A percentile compares a stretch with the other conserved stretches of the same genome.
Evolutionary conservation across 768 basidiomycete species (phyloP).

Genomic region (Tephrocybe sp.): DNA sequence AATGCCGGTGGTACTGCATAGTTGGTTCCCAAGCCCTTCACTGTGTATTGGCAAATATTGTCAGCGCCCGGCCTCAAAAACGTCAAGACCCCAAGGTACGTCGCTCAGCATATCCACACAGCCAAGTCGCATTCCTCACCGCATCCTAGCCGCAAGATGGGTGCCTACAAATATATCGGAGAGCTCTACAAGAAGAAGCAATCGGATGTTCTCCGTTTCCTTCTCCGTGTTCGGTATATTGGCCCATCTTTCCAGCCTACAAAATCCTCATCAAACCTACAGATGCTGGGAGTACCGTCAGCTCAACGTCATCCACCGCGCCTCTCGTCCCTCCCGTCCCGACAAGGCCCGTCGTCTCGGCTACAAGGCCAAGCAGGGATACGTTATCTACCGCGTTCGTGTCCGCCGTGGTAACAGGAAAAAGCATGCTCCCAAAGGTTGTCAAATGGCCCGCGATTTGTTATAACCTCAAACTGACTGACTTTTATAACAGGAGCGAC

Average conservation of each 20-base stretch:
- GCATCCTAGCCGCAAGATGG: slow-evolving; percentile 60
- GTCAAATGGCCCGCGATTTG: slow-evolving; percentile 13
- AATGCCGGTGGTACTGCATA: slow-evolving; percentile 37
- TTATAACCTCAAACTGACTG: not conserved
- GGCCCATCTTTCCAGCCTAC: not conserved
- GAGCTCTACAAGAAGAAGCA: slow-evolving; percentile 99
- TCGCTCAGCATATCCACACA: slow-evolving; percentile 4
- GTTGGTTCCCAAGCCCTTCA: slow-evolving; percentile 33
- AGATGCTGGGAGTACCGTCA: slow-evolving; percentile 99
- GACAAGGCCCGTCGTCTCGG: slow-evolving; percentile 99
- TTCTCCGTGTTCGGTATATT: slow-evolving; percentile 89
- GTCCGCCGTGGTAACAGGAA: slow-evolving; percentile 99
- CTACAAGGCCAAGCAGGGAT: slow-evolving; percentile 99
- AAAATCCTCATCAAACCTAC: slow-evolving; percentile 4
- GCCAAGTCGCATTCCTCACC: not conserved
- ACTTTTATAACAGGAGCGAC: slow-evolving; percentile 78
- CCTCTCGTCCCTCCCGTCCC: slow-evolving; percentile 95
- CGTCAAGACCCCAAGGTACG: slow-evolving; percentile 40
- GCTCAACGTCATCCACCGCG: slow-evolving; percentile 96
- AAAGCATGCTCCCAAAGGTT: slow-evolving; percentile 97
- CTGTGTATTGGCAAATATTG: slow-evolving; percentile 17
- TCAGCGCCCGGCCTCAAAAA: slow-evolving; percentile 31
- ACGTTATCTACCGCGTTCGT: slow-evolving; percentile 95
- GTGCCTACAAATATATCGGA: slow-evolving; percentile 94
- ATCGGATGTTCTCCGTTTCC: slow-evolving; percentile 95